Conservation (phyloP, 2,329 filamentous ascomycete genomes). For the Chaetothyriales sp. region DNA sequence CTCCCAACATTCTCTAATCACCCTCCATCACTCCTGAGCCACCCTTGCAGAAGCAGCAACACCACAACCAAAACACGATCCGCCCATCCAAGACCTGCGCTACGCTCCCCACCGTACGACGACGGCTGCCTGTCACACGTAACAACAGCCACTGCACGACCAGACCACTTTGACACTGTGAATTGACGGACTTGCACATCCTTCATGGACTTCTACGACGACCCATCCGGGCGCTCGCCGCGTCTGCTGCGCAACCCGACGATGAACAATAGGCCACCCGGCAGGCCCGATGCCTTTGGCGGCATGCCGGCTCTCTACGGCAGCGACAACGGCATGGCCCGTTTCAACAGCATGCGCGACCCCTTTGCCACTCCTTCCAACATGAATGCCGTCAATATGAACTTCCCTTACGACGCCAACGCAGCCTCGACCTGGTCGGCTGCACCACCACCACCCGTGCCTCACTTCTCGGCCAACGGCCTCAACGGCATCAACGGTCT, state of each 20-base stretch:
- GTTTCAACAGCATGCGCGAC: slow-evolving; percentile 44
- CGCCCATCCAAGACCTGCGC: too few species aligned
- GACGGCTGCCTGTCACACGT: too few species aligned
- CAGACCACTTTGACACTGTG: not conserved
- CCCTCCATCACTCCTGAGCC: too few species aligned
- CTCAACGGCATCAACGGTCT: slow-evolving; percentile 24
- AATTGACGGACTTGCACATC: not conserved
- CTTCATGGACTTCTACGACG: slow-evolving; percentile 58
- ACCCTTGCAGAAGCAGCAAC: too few species aligned
- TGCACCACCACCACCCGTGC: slow-evolving; percentile 46
- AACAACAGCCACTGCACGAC: not conserved
- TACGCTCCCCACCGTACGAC: too few species aligned
- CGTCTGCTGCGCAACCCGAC: slow-evolving; percentile 51
- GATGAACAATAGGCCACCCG: slow-evolving; percentile 50
- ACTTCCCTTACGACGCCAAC: slow-evolving; percentile 54
- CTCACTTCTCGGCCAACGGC: slow-evolving; percentile 38
- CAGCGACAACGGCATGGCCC: slow-evolving; percentile 44
- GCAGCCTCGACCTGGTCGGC: slow-evolving; percentile 67
- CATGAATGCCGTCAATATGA: slow-evolving; percentile 37
- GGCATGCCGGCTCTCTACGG: slow-evolving; percentile 55
- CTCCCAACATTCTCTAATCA: too few species aligned
- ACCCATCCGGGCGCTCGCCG: slow-evolving; percentile 55
- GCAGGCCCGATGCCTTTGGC: slow-evolving; percentile 52
- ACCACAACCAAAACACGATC: too few species aligned
- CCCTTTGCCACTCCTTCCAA: slow-evolving; percentile 22